These are phyloP conservation scores for Candida fluviatilis DNA, from an alignment of 805 yeast species.

Conservation along the genomic window DNA sequence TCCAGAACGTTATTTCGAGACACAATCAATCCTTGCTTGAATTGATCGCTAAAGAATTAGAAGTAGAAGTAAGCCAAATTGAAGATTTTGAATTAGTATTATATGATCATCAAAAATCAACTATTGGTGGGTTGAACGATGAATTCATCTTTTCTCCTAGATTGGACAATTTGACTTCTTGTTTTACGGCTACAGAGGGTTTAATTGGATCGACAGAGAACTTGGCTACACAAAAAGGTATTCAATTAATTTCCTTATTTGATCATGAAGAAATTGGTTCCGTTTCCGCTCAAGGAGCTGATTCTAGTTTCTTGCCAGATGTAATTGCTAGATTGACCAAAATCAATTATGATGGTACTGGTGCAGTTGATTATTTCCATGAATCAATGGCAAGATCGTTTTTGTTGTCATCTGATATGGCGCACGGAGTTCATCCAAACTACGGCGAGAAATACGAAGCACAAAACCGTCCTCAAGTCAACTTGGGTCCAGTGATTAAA, in stretches of 20 bases:
- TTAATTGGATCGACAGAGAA: constrained; percentile 50
- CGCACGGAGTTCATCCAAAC: constrained; percentile 96
- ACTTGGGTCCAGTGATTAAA: constrained; percentile 89
- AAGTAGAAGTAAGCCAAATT: constrained; percentile 50
- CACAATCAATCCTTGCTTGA: constrained; percentile 72
- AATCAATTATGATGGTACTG: constrained; percentile 19
- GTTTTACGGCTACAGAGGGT: constrained; percentile 75
- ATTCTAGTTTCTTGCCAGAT: constrained; percentile 83
- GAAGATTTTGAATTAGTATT: constrained; percentile 88
- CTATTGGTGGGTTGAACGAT: constrained; percentile 82
- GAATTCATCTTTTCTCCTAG: constrained; percentile 92
- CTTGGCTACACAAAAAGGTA: constrained; percentile 48
- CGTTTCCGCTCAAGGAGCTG: constrained; percentile 93
- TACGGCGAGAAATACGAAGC: constrained; percentile 73
- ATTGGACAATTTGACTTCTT: constrained; percentile 84
- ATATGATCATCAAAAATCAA: constrained; percentile 79
- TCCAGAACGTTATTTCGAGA: constrained; percentile 62
- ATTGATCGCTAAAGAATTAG: constrained; percentile 63
- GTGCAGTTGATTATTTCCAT: constrained; percentile 29
- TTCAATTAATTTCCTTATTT: constrained; percentile 75
- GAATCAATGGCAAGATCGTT: constrained; percentile 74
- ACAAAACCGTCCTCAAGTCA: constrained; percentile 74
- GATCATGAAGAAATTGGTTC: constrained; percentile 98
- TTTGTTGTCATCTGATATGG: constrained; percentile 89
- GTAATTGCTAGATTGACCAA: constrained; percentile 62